Conservation (phyloP, 2,329 filamentous ascomycete genomes). For the Chaetoscypha palmicola region DNA sequence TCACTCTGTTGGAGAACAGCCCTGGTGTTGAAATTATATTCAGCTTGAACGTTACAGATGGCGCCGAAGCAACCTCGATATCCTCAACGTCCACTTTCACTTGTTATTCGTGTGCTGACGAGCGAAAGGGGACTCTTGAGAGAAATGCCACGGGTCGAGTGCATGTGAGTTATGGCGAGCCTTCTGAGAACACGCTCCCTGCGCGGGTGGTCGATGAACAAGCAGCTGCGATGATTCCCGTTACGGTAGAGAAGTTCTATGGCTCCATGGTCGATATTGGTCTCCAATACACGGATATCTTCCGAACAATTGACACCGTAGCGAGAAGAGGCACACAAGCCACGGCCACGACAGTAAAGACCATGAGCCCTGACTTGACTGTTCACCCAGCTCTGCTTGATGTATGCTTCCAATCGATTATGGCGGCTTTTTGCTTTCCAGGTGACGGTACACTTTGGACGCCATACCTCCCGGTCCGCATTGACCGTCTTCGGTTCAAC, state of each 20-base stretch:
- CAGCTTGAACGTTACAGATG: neutral
- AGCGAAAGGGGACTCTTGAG: neutral
- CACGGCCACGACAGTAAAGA: neutral
- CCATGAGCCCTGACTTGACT: too few species aligned
- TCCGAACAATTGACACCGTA: conserved; percentile 4
- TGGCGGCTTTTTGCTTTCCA: neutral
- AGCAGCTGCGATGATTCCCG: conserved; percentile 2
- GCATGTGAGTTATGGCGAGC: neutral
- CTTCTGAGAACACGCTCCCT: neutral
- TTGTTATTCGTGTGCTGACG: neutral
- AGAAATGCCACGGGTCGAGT: neutral
- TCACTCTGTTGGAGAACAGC: neutral
- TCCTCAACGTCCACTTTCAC: neutral
- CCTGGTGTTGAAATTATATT: conserved; percentile 10
- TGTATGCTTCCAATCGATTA: conserved; percentile 35
- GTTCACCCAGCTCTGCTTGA: conserved; percentile 52
- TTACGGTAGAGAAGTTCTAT: conserved; percentile 12
- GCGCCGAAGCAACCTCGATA: neutral
- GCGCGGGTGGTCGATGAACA: too few species aligned
- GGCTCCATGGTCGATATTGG: conserved; percentile 5
- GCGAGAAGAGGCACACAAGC: conserved; percentile 1
- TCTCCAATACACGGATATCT: conserved; percentile 8
- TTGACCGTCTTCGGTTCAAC: neutral
- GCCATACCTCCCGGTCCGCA: neutral
- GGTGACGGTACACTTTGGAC: neutral